phyloP scores from a whole-genome alignment of 2,329 filamentous ascomycete species.

The Xylaria sp. region DNA sequence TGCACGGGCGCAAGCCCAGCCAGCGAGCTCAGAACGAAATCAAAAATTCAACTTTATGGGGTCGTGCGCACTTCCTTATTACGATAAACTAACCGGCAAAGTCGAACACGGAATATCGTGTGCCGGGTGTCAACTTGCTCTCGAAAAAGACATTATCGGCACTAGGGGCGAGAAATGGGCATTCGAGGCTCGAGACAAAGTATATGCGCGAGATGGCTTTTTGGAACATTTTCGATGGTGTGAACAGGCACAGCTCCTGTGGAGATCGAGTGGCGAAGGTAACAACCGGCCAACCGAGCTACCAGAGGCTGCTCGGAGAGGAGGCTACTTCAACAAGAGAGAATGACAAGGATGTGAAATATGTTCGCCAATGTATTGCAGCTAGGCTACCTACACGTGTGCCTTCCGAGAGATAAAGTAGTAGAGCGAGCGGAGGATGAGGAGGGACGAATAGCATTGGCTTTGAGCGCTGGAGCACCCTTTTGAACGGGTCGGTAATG shows the following conservation, averaged over 20 bases:
- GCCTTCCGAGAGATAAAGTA: too few species aligned
- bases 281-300: conserved; percentile 28
- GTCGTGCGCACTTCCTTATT: conserved; percentile 40
- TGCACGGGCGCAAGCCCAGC: neutral
- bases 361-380: conserved; percentile 8
- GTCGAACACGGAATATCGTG: conserved; percentile 50
- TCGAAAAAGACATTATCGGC: neutral
- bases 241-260: conserved; percentile 50
- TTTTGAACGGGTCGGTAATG: too few species aligned
- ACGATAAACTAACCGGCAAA: conserved; percentile 33
- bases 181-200: conserved; percentile 24
- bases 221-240: conserved; percentile 52
- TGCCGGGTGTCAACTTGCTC: conserved; percentile 47
- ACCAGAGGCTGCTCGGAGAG: conserved; percentile 35
- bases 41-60: conserved; percentile 45
- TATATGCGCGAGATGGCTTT: conserved; percentile 49
- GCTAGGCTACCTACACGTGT: conserved; percentile 5
- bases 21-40: neutral
- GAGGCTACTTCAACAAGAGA: conserved; percentile 36
- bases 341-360: conserved; percentile 21
- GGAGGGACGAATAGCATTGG: too few species aligned
- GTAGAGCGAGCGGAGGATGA: too few species aligned
- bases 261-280: conserved; percentile 40
- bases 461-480: too few species aligned
- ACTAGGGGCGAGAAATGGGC: neutral